Percentiles rank a stretch among this genome's conserved stretches.
Evolutionary conservation across 139 green algal genomes (phyloP).

Genomic region (Monoraphidium neglectum): DNA sequence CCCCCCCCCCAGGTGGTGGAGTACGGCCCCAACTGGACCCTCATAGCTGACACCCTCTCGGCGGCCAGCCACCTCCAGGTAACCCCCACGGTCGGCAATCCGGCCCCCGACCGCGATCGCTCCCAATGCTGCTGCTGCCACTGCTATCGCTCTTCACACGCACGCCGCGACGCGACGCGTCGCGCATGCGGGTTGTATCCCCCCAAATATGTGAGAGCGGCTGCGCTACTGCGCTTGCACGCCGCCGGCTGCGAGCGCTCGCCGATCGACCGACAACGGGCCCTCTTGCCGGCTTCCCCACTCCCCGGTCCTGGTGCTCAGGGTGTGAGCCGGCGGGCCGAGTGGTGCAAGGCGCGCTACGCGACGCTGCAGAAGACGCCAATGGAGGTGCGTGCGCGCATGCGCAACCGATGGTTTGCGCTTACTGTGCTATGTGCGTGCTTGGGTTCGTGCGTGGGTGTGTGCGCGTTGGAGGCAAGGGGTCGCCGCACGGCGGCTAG

Average conservation of each 20-base stretch:
- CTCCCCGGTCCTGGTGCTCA: background rate
- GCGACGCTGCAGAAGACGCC: constrained; percentile 17
- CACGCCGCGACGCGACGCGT: no score
- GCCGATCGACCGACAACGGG: no score
- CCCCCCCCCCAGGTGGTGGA: constrained; percentile 21
- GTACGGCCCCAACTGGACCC: constrained; percentile 30
- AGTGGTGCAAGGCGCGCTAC: constrained; percentile 32
- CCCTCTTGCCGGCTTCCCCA: background rate
- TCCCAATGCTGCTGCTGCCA: no score
- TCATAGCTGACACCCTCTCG: constrained; percentile 26
- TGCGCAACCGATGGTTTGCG: background rate
- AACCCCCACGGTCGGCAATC: no score
- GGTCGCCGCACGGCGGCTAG: background rate
- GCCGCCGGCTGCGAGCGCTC: no score
- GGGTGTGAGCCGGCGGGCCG: constrained; percentile 19
- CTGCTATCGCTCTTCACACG: no score
- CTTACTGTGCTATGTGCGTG: background rate
- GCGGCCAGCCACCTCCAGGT: constrained; percentile 21
- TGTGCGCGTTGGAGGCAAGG: background rate
- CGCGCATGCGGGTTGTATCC: no score
- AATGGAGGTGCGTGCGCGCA: background rate
- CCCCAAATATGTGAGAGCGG: no score
- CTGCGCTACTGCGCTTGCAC: no score
- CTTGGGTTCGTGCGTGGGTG: background rate
- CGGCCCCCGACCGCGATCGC: no score